These are phyloP conservation scores for Musa acuminata DNA, from an alignment of 176 grass and related monocot genomes.

Conservation along the genomic window DNA sequence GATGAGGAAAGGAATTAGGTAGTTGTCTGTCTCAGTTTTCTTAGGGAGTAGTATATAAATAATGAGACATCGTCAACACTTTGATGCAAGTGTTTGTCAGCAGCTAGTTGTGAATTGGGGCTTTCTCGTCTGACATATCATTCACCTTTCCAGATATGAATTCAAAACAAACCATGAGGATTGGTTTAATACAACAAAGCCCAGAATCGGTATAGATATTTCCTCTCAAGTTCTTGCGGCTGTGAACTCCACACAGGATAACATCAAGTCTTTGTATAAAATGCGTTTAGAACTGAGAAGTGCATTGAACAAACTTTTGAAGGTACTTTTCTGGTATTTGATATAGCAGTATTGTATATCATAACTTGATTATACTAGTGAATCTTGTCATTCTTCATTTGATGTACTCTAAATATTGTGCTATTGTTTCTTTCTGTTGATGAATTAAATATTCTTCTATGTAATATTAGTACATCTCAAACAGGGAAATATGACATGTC, in stretches of 20 bases:
- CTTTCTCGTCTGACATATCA: conserved; percentile 19
- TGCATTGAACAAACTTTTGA: conserved; percentile 82
- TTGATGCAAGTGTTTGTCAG: background rate
- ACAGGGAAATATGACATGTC: too few species aligned
- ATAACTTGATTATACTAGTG: too few species aligned
- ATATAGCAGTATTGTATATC: background rate
- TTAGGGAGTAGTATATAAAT: background rate
- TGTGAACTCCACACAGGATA: conserved; percentile 59
- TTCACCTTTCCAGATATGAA: conserved; percentile 60
- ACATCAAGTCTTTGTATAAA: conserved; percentile 78
- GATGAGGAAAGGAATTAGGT: background rate
- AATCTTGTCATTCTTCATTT: background rate
- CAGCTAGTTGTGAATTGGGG: background rate
- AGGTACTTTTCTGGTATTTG: conserved; percentile 41
- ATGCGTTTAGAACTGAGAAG: conserved; percentile 63
- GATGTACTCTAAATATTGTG: background rate
- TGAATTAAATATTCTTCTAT: too few species aligned
- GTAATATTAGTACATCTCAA: too few species aligned
- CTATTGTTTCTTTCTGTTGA: background rate
- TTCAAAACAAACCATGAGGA: conserved; percentile 79
- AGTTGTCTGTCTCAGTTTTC: background rate
- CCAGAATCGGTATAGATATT: conserved; percentile 65
- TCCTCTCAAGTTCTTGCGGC: conserved; percentile 69
- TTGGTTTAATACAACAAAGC: conserved; percentile 91
- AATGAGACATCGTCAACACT: background rate